Conservation (phyloP, 495 filamentous ascomycete species). For the Peziza echinospora region DNA sequence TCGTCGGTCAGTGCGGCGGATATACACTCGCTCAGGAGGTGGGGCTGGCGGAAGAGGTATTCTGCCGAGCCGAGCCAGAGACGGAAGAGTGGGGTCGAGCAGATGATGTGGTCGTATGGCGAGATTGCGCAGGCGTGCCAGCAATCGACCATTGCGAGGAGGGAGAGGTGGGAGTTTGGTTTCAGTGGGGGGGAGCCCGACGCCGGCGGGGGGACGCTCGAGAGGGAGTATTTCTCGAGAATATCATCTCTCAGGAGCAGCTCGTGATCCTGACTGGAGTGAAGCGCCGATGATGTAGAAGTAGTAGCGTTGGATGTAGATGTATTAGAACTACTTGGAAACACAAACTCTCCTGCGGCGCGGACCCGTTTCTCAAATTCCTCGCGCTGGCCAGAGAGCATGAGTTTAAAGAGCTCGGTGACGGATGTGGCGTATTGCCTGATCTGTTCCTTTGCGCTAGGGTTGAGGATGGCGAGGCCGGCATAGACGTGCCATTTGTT, state of each 20-base stretch:
- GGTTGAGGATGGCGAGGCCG: slow-evolving; percentile 88
- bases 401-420: slow-evolving; percentile 88
- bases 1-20: slow-evolving; percentile 62
- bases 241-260: slow-evolving; percentile 61
- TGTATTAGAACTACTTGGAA: slow-evolving; percentile 34
- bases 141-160: slow-evolving; percentile 97
- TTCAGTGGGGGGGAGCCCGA: slow-evolving; percentile 17
- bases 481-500: slow-evolving; percentile 99
- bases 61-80: slow-evolving; percentile 96
- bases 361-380: slow-evolving; percentile 68
- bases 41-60: slow-evolving; percentile 73
- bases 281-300: no score
- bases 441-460: slow-evolving; percentile 75
- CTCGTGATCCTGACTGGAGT: slow-evolving; percentile 38
- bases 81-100: slow-evolving; percentile 90
- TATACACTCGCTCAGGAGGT: slow-evolving; percentile 65
- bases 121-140: slow-evolving; percentile 86
- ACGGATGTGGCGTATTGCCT: slow-evolving; percentile 78
- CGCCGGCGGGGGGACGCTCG: slow-evolving; percentile 36
- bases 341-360: slow-evolving; percentile 59
- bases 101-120: slow-evolving; percentile 98
- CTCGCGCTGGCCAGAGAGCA: slow-evolving; percentile 60
- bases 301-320: slow-evolving; percentile 12
- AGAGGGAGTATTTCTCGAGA: slow-evolving; percentile 64
- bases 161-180: slow-evolving; percentile 77